phyloP scores from a whole-genome alignment of 1,284 basidiomycete species.

The Chondrostereum purpureum region DNA sequence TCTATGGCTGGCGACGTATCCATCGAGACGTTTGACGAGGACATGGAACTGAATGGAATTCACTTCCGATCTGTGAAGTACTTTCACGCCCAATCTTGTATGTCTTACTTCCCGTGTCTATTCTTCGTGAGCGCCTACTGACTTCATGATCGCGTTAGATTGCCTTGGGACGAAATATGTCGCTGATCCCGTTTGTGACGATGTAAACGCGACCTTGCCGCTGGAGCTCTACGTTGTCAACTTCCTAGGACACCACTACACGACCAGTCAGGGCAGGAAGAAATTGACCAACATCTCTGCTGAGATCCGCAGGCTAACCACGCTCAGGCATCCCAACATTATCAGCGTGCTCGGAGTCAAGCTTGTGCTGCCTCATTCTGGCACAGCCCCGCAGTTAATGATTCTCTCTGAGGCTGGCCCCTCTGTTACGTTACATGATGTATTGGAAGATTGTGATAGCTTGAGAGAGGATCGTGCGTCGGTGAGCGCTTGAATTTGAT shows the following conservation, averaged over 20 bases:
- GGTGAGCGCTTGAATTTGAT: constrained; percentile 28
- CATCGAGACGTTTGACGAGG: constrained; percentile 52
- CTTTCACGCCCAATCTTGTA: constrained; percentile 62
- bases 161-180: constrained; percentile 58
- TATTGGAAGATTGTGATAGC: constrained; percentile 61
- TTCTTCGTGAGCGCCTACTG: constrained; percentile 1
- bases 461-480: constrained; percentile 62
- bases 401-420: constrained; percentile 65
- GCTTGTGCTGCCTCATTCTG: constrained; percentile 42
- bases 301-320: constrained; percentile 55
- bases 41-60: constrained; percentile 52
- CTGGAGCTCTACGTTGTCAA: constrained; percentile 61
- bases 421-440: constrained; percentile 54
- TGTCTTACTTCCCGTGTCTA: too few species aligned
- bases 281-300: constrained; percentile 62
- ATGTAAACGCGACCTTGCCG: constrained; percentile 44
- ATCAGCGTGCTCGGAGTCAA: constrained; percentile 60
- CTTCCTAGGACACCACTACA: constrained; percentile 64
- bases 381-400: constrained; percentile 44
- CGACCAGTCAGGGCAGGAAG: constrained; percentile 56
- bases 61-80: constrained; percentile 59
- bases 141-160: constrained; percentile 29
- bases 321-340: constrained; percentile 56
- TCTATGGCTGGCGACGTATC: constrained; percentile 38
- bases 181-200: constrained; percentile 67